Evolutionary conservation across 345 rosid genomes (phyloP).

Genomic region (Kernera saxatilis): DNA sequence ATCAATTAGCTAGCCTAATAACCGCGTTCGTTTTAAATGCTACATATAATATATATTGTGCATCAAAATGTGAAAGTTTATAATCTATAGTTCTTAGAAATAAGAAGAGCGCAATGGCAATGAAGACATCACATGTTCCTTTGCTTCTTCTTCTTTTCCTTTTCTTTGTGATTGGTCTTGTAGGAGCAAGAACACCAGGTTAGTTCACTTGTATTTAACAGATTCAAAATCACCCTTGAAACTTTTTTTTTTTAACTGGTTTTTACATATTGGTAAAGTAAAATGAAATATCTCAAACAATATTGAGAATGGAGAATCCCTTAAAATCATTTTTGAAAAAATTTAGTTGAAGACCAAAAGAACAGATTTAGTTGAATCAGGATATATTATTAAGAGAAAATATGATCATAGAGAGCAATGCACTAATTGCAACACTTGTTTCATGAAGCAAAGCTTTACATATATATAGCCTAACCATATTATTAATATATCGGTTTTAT

Average conservation of each 20-base stretch:
- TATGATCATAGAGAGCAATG: background rate
- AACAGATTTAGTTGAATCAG: too few species aligned
- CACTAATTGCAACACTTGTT: background rate
- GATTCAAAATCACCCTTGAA: background rate
- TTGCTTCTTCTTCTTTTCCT: constrained; percentile 2
- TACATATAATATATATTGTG: background rate
- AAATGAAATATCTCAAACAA: background rate
- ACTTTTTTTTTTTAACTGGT: background rate
- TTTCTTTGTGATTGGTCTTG: background rate
- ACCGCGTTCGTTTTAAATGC: background rate
- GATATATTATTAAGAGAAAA: background rate
- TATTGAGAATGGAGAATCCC: background rate
- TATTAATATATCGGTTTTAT: background rate
- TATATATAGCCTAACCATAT: background rate
- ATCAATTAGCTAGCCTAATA: too few species aligned
- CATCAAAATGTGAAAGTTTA: background rate
- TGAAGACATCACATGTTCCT: background rate
- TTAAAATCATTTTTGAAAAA: too few species aligned
- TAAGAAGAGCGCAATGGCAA: background rate
- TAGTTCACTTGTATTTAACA: background rate
- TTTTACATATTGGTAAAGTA: background rate
- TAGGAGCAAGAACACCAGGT: background rate
- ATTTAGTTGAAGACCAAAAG: too few species aligned
- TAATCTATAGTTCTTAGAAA: background rate
- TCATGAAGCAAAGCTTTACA: background rate